phyloP scores from a whole-genome alignment of 83 land plant species.

The Thuja plicata region DNA sequence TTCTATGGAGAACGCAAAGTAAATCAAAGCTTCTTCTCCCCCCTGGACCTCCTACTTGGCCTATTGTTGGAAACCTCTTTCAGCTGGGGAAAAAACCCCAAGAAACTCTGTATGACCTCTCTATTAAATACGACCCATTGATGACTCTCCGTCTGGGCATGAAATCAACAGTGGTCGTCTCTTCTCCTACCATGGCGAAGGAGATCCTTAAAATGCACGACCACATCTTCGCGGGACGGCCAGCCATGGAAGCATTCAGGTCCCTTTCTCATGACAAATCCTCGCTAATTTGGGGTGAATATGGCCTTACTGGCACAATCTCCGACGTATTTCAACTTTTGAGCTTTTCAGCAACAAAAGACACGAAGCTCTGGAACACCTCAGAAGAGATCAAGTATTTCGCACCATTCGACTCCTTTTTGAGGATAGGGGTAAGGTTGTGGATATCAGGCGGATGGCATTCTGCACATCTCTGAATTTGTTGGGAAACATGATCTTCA shows the following conservation, averaged over 20 bases:
- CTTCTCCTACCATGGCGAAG: neutral
- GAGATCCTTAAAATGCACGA: neutral
- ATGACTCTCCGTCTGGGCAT: neutral
- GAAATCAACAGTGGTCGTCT: neutral
- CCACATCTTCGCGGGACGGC: neutral
- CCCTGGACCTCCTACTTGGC: neutral
- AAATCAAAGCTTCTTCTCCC: neutral
- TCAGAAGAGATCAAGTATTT: neutral
- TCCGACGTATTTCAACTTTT: neutral
- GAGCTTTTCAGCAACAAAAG: neutral
- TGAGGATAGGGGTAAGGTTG: neutral
- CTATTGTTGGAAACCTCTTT: neutral
- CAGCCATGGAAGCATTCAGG: neutral
- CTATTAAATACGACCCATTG: neutral
- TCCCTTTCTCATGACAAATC: neutral
- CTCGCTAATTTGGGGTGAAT: neutral
- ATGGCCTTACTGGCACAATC: neutral
- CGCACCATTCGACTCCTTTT: neutral
- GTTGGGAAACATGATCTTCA: conserved; percentile 1
- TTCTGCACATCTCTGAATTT: neutral
- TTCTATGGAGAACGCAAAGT: neutral
- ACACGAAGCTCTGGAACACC: neutral
- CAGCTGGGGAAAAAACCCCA: neutral
- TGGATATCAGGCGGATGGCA: neutral
- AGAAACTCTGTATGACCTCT: neutral